A percentile compares a stretch with the other conserved stretches of the same genome.
Conservation (phyloP, 1,284 basidiomycete genomes). For the Apiotrichum gracile region DNA sequence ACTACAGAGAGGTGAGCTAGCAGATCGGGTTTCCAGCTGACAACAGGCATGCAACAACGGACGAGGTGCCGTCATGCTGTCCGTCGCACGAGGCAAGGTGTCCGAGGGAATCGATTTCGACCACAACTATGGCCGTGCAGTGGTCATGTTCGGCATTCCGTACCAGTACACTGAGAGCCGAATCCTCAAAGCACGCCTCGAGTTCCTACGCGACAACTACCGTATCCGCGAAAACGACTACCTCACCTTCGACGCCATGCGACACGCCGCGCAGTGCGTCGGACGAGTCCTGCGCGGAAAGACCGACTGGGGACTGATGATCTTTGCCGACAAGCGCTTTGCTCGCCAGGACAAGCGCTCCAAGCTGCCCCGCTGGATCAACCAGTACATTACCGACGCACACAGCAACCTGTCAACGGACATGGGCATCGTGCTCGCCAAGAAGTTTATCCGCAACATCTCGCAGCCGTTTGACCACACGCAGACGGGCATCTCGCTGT, state of each 20-base stretch:
- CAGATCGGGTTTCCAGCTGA: slow-evolving; percentile 1
- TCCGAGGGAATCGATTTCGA: slow-evolving; percentile 99
- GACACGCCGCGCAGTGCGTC: slow-evolving; percentile 98
- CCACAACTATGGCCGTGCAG: slow-evolving; percentile 97
- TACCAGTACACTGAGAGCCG: slow-evolving; percentile 99
- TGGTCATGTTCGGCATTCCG: slow-evolving; percentile 99
- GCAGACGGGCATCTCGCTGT: slow-evolving; percentile 87
- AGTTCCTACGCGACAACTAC: slow-evolving; percentile 97
- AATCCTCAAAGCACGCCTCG: slow-evolving; percentile 92
- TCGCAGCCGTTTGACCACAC: slow-evolving; percentile 95
- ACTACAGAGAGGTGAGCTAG: slow-evolving; percentile 76
- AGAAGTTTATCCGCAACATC: slow-evolving; percentile 95
- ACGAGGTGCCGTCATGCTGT: slow-evolving; percentile 89
- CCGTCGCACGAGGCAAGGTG: slow-evolving; percentile 97
- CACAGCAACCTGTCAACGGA: slow-evolving; percentile 97
- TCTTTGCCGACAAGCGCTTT: slow-evolving; percentile 99
- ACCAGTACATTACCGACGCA: slow-evolving; percentile 97
- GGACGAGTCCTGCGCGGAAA: slow-evolving; percentile 96
- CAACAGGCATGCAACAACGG: slow-evolving; percentile 94
- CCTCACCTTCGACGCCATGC: slow-evolving; percentile 98
- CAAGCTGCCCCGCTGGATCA: slow-evolving; percentile 98
- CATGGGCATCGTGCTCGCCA: slow-evolving; percentile 93
- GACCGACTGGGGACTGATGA: slow-evolving; percentile 99
- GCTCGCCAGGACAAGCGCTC: slow-evolving; percentile 93
- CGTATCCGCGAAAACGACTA: slow-evolving; percentile 98